phyloP scores from a whole-genome alignment of 163 green algal genomes.

The Chlamydomonas reinhardtii region DNA sequence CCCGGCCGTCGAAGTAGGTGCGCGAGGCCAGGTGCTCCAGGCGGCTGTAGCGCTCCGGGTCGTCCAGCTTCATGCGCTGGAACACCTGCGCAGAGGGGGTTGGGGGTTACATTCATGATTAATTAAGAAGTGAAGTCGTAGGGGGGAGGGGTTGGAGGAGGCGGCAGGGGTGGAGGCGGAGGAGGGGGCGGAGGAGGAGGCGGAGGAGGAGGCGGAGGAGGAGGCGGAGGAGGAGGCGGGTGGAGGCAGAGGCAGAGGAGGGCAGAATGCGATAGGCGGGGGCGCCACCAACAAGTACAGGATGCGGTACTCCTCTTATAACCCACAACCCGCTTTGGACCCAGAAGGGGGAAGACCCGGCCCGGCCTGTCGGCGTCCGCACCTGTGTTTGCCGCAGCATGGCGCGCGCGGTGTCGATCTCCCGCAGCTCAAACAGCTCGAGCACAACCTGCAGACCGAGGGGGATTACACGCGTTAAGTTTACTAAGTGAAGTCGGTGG shows the following conservation, averaged over 20 bases:
- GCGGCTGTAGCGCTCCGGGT: constrained; percentile 85
- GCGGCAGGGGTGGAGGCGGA: no score
- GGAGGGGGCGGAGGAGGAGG: no score
- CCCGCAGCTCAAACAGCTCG: constrained; percentile 95
- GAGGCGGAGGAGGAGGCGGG: neutral
- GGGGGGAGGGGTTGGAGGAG: no score
- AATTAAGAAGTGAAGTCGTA: no score
- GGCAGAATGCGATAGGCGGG: neutral
- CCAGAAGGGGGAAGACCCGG: no score
- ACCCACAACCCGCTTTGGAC: no score
- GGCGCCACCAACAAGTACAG: no score
- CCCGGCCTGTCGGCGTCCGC: no score
- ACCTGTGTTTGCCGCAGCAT: constrained; percentile 88
- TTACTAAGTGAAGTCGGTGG: no score
- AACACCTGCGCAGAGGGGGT: constrained; percentile 63
- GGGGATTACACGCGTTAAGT: no score
- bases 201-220: neutral
- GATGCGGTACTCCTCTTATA: no score
- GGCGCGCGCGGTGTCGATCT: constrained; percentile 91
- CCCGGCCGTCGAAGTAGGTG: constrained; percentile 78
- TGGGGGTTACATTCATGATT: no score
- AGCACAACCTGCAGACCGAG: constrained; percentile 90
- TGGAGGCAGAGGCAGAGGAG: neutral
- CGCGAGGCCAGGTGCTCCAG: constrained; percentile 85
- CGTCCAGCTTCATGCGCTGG: constrained; percentile 81